A percentile compares a stretch with the other conserved stretches of the same genome.
phyloP scores from a whole-genome alignment of 345 rosid species.

The Aquilaria yunnanensis region DNA sequence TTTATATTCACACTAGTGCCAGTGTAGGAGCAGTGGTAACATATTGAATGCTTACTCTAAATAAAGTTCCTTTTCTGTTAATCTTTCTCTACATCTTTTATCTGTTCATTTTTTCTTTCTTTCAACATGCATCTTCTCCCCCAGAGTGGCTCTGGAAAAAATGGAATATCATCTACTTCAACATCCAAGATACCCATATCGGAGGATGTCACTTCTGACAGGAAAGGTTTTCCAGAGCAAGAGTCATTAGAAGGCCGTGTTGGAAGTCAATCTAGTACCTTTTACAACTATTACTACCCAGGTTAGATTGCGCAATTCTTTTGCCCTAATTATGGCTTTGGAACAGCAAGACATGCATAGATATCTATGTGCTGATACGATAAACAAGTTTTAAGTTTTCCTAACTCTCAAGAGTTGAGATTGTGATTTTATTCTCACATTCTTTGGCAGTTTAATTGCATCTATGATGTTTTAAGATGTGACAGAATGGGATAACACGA shows the following conservation, averaged over 20 bases:
- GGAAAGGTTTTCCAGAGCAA: conserved; percentile 15
- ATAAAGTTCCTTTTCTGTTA: too few species aligned
- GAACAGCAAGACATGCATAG: neutral
- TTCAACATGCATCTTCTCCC: neutral
- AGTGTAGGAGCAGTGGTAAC: too few species aligned
- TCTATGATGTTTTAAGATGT: neutral
- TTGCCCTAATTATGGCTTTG: neutral
- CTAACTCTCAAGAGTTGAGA: neutral
- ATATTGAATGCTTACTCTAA: too few species aligned
- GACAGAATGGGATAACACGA: neutral
- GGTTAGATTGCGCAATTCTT: conserved; percentile 28
- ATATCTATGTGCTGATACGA: neutral
- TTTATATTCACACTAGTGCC: too few species aligned
- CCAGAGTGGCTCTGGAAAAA: conserved; percentile 22
- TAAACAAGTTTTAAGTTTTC: neutral
- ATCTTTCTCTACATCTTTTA: neutral
- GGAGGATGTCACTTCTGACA: conserved; percentile 15
- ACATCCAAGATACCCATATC: conserved; percentile 15
- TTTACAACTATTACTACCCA: conserved; percentile 40
- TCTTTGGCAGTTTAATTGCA: neutral
- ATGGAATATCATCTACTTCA: conserved; percentile 18
- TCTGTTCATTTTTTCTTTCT: neutral
- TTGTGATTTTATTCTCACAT: neutral
- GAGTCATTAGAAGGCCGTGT: conserved; percentile 17
- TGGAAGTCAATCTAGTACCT: conserved; percentile 25